Percentiles rank a stretch among this genome's conserved stretches.
Conservation (phyloP, 2,329 filamentous ascomycete species). For the Thermothelomyces thermophilus region DNA sequence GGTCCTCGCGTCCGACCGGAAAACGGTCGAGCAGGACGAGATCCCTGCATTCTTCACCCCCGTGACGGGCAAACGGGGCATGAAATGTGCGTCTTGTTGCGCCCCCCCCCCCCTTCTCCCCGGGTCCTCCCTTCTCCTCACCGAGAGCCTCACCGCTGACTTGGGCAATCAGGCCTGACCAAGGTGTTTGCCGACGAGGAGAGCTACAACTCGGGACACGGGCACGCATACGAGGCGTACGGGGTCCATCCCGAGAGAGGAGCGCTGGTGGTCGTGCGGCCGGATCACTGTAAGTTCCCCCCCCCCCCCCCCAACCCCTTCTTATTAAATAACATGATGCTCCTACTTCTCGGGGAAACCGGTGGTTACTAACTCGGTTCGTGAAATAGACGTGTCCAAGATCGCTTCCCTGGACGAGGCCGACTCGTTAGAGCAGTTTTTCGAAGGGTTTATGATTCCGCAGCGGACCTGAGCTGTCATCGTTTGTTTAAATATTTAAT, state of each 20-base stretch:
- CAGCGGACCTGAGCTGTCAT: background rate
- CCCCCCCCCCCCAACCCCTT: too few species aligned
- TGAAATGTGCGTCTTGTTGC: constrained; percentile 47
- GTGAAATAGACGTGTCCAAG: constrained; percentile 20
- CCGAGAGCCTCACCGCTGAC: too few species aligned
- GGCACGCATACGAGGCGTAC: constrained; percentile 50
- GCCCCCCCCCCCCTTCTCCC: too few species aligned
- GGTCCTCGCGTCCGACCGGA: constrained; percentile 43
- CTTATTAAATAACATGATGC: background rate
- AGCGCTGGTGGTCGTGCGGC: constrained; percentile 48
- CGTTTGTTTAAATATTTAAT: too few species aligned
- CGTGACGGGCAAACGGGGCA: constrained; percentile 46
- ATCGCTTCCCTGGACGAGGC: constrained; percentile 14
- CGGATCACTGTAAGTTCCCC: constrained; percentile 51
- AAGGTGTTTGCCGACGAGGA: constrained; percentile 53
- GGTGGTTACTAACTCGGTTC: background rate
- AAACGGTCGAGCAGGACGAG: constrained; percentile 42
- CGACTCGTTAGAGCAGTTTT: constrained; percentile 13
- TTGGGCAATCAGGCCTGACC: constrained; percentile 41
- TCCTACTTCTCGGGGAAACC: background rate
- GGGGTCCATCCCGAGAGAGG: constrained; percentile 42
- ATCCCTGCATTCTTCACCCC: constrained; percentile 54
- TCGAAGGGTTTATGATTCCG: constrained; percentile 11
- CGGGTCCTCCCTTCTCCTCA: too few species aligned
- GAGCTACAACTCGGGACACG: constrained; percentile 49